These are phyloP conservation scores for Purpureocillium lavendulum DNA, from an alignment of 2,329 filamentous ascomycete genomes.

Conservation along the genomic window DNA sequence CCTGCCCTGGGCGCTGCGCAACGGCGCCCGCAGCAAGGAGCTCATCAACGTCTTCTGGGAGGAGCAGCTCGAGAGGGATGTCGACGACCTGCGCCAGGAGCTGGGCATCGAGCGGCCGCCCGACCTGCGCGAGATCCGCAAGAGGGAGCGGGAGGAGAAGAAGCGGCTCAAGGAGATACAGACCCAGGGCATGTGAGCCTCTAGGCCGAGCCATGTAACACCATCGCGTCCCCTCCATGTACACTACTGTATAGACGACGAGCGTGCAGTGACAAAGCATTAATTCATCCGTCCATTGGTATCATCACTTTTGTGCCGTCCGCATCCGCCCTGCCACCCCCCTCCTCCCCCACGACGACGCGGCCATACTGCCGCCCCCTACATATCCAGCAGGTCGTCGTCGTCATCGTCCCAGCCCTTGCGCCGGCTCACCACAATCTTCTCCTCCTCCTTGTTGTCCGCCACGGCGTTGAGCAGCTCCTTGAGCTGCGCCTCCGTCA, in stretches of 20 bases:
- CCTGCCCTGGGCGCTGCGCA: slow-evolving; percentile 82
- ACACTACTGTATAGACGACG: neutral
- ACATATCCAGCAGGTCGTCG: slow-evolving; percentile 63
- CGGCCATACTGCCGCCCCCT: slow-evolving; percentile 6
- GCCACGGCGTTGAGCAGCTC: slow-evolving; percentile 79
- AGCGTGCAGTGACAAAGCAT: neutral
- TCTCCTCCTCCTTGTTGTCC: slow-evolving; percentile 69
- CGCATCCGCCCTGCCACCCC: neutral
- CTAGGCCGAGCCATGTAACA: no score
- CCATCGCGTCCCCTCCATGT: neutral
- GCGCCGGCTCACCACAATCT: slow-evolving; percentile 77
- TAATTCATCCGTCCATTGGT: neutral
- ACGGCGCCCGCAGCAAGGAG: slow-evolving; percentile 68
- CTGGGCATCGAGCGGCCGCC: slow-evolving; percentile 83
- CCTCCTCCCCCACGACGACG: neutral
- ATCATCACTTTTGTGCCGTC: neutral
- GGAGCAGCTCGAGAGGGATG: slow-evolving; percentile 79
- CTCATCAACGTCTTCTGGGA: slow-evolving; percentile 98
- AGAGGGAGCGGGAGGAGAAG: slow-evolving; percentile 58
- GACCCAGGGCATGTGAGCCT: slow-evolving; percentile 9
- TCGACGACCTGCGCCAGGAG: slow-evolving; percentile 63
- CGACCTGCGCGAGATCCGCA: slow-evolving; percentile 72
- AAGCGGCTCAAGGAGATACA: slow-evolving; percentile 48
- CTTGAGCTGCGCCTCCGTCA: slow-evolving; percentile 90
- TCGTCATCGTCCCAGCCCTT: slow-evolving; percentile 84